Conservation (phyloP, 1,284 basidiomycete species). For the Austropuccinia psidii region DNA sequence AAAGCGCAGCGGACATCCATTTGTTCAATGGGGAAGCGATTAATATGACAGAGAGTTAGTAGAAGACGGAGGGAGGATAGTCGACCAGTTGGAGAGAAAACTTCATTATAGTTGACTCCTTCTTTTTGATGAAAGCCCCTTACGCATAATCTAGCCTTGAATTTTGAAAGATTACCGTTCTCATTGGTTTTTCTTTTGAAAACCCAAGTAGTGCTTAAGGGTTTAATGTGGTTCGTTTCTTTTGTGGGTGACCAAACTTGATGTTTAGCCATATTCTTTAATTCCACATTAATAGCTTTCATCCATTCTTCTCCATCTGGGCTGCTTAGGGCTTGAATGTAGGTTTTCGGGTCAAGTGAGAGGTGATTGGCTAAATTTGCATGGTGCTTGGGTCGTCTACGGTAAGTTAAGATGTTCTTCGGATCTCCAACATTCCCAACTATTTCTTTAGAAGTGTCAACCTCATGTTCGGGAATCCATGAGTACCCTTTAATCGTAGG, state of each 20-base stretch:
- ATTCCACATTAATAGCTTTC: background rate
- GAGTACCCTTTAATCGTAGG: too few species aligned
- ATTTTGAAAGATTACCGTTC: background rate
- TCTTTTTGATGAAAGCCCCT: constrained; percentile 1
- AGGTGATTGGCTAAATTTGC: too few species aligned
- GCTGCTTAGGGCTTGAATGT: background rate
- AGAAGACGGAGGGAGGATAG: background rate
- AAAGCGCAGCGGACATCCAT: background rate
- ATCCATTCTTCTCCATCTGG: background rate
- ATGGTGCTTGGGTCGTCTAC: too few species aligned
- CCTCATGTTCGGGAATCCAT: too few species aligned
- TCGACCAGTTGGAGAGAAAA: background rate
- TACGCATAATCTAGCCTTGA: constrained; percentile 5
- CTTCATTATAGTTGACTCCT: background rate
- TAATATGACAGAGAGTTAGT: background rate
- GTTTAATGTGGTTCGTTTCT: background rate
- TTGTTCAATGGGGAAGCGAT: background rate
- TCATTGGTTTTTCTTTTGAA: background rate
- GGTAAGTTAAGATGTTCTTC: too few species aligned
- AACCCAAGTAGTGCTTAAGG: constrained; percentile 10
- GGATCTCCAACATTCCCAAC: too few species aligned
- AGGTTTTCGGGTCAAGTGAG: constrained; percentile 17
- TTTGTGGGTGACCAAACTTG: background rate
- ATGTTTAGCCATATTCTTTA: background rate
- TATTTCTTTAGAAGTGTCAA: too few species aligned